Evolutionary conservation across 495 filamentous ascomycete genomes (phyloP), one percentile per base, ranked within the genome.

Genomic region (Evernia prunastri): DNA sequence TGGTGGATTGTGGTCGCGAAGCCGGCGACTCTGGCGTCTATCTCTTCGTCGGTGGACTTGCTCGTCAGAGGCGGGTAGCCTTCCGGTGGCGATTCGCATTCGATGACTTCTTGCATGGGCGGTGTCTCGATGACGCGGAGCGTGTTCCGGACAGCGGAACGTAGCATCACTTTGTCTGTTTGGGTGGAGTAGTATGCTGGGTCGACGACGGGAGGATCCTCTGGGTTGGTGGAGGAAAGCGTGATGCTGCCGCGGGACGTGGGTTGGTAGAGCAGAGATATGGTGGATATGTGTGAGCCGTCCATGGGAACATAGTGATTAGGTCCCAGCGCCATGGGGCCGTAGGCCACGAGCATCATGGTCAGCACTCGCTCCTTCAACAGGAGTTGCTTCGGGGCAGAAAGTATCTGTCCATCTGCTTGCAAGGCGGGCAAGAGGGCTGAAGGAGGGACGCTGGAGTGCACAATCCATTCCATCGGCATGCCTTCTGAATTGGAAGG

Each of bases 331-430:
- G 65, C 69, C 1, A 68, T 70, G 2, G 75, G 74, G 3, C 69
- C 70, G 61, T 76, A 76, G 6, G 71, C 63, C n/a, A 68, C 37
- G 12, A 76, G 56, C 4, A 68, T 72, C 56, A 72, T 71, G 12
- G 42, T 20, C 47, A 69, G 67, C 7, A 54, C 51, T 20, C 61
- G 59, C n/a, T 59, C 56, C 35, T 37, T 37, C 6, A 59, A 36
- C 35, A 59, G 8, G 25, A 25, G 56, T n/a, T 37, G 39, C 25
- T 36, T 37, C 31, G 59, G 12, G 17, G 40, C 25, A 13, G 45
- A 29, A 23, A 43, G 59, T 2, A 20, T 51, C 2, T 25, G 20
- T 12, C 39, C 42, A 23, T 61, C 59, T 36, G 59, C 40, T 49
- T 36, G 25, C 39, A 61, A 10, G 23, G 42, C 45, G 13, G 25